phyloP scores from a whole-genome alignment of 305 asterid species.

The Galium porrigens region DNA sequence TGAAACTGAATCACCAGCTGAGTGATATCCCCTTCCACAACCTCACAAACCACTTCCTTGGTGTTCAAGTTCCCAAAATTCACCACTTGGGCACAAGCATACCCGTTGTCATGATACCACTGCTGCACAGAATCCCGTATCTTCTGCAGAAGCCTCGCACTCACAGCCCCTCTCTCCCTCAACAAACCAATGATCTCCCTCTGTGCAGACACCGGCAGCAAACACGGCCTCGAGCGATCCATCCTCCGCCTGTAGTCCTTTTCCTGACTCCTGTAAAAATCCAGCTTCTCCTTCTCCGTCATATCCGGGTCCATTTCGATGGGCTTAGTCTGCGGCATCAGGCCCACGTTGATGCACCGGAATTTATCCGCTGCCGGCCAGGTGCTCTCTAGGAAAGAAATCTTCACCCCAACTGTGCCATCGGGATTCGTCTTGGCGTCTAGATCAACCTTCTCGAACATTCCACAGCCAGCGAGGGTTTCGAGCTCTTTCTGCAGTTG shows the following conservation, averaged over 20 bases:
- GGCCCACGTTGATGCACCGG: constrained; percentile 74
- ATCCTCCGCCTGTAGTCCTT: constrained; percentile 70
- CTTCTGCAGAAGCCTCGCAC: constrained; percentile 82
- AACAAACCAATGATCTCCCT: constrained; percentile 58
- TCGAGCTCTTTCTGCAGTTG: constrained; percentile 85
- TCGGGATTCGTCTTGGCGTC: constrained; percentile 76
- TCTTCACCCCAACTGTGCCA: constrained; percentile 51
- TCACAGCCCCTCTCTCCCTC: constrained; percentile 59
- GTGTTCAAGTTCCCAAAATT: constrained; percentile 91
- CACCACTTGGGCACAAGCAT: constrained; percentile 83
- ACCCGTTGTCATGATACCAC: constrained; percentile 91
- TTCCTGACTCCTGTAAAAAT: constrained; percentile 49
- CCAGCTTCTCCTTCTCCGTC: constrained; percentile 81
- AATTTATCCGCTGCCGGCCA: constrained; percentile 77
- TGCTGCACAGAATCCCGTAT: constrained; percentile 87
- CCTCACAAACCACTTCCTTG: constrained; percentile 86
- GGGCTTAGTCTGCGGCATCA: constrained; percentile 70
- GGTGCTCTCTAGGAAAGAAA: constrained; percentile 65
- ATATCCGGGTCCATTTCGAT: constrained; percentile 82
- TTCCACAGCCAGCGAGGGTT: constrained; percentile 67
- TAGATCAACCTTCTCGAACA: constrained; percentile 80
- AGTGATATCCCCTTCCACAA: constrained; percentile 95
- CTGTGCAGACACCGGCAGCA: constrained; percentile 53
- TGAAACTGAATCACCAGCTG: constrained; percentile 73
- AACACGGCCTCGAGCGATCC: constrained; percentile 62